Percentiles rank a stretch among this genome's conserved stretches.
phyloP scores from a whole-genome alignment of 169 alveolate species.

The Plasmodium vinckei region DNA sequence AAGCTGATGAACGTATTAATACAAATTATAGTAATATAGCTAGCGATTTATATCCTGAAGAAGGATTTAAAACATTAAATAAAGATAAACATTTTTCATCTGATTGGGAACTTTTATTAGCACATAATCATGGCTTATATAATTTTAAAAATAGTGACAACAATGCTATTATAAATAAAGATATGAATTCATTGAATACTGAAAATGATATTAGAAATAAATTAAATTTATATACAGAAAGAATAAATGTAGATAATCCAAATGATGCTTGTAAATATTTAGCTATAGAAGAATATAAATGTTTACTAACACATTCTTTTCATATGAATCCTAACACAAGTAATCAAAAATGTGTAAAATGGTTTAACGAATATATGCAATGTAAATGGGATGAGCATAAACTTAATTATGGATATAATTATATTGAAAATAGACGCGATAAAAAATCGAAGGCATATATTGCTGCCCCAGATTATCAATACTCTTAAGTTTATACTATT shows the following conservation, averaged over 20 bases:
- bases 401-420: constrained; percentile 86
- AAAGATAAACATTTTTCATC: constrained; percentile 65
- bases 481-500: constrained; percentile 76
- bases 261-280: constrained; percentile 88
- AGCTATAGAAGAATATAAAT: constrained; percentile 85
- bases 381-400: constrained; percentile 92
- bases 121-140: constrained; percentile 81
- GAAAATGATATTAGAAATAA: constrained; percentile 77
- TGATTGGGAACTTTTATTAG: constrained; percentile 79
- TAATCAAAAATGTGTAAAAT: constrained; percentile 89
- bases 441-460: constrained; percentile 90
- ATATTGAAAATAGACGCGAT: constrained; percentile 84
- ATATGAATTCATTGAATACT: constrained; percentile 51
- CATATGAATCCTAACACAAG: constrained; percentile 85
- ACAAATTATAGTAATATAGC: constrained; percentile 62
- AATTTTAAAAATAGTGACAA: constrained; percentile 46
- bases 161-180: constrained; percentile 52
- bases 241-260: constrained; percentile 87
- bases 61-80: constrained; percentile 64
- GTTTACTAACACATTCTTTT: constrained; percentile 80
- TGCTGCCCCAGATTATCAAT: constrained; percentile 91
- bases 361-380: constrained; percentile 91
- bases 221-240: constrained; percentile 78
- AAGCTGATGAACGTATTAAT: constrained; percentile 59
- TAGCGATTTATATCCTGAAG: constrained; percentile 58